These are phyloP conservation scores for Exophiala calicioides DNA, from an alignment of 2,329 filamentous ascomycete genomes.

Conservation along the genomic window DNA sequence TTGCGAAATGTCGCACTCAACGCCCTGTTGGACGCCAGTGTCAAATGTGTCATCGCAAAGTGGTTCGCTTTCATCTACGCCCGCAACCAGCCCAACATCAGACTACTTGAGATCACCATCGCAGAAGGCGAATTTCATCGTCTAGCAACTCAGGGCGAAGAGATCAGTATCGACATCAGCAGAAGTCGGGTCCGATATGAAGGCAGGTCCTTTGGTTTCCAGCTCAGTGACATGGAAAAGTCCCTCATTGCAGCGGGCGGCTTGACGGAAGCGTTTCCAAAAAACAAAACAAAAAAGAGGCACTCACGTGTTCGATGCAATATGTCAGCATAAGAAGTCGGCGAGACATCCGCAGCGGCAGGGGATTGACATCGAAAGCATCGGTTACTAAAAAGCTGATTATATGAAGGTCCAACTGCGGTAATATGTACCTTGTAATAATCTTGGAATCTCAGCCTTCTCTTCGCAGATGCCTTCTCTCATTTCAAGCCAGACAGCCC, in stretches of 20 bases:
- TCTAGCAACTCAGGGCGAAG: slow-evolving; percentile 1
- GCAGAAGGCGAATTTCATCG: slow-evolving; percentile 8
- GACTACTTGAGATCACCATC: slow-evolving; percentile 41
- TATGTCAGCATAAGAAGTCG: slow-evolving; percentile 1
- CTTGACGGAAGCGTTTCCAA: slow-evolving; percentile 9
- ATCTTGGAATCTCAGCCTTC: too few relatives aligned
- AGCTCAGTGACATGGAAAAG: slow-evolving; percentile 12
- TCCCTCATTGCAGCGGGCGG: slow-evolving; percentile 6
- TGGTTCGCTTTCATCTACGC: slow-evolving; percentile 51
- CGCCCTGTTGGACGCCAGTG: slow-evolving; percentile 41
- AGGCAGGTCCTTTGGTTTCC: slow-evolving; percentile 2
- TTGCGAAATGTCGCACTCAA: slow-evolving; percentile 47
- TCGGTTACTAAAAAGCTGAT: too few relatives aligned
- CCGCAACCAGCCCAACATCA: slow-evolving; percentile 49
- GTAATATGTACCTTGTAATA: too few relatives aligned
- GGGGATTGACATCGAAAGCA: too few relatives aligned
- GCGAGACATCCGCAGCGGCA: background rate
- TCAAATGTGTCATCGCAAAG: slow-evolving; percentile 48
- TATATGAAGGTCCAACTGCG: too few relatives aligned
- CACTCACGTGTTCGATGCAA: slow-evolving; percentile 3
- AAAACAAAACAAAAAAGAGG: slow-evolving; percentile 7
- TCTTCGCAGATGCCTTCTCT: too few relatives aligned
- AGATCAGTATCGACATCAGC: slow-evolving; percentile 6
- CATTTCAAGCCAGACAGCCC: too few relatives aligned
- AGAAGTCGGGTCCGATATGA: background rate